These are phyloP conservation scores for Daldinia loculata DNA, from an alignment of 495 filamentous ascomycete genomes.

Conservation along the genomic window DNA sequence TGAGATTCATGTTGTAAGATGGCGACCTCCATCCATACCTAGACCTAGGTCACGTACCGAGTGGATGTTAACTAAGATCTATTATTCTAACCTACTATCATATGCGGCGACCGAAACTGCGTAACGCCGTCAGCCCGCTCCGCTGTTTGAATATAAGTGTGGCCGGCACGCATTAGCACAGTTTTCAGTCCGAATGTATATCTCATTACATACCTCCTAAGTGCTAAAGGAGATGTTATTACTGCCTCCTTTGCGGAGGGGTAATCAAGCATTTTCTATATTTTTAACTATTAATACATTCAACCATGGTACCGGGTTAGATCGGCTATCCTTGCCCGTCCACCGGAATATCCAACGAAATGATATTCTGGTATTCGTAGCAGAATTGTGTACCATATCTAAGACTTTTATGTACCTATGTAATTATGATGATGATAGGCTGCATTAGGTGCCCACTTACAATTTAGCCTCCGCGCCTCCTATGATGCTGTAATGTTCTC, in stretches of 20 bases:
- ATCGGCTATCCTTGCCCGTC: conserved; percentile 12
- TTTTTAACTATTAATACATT: neutral
- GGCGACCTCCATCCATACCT: conserved; percentile 15
- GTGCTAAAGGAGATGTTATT: neutral
- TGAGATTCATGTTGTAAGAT: conserved; percentile 26
- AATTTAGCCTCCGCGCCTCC: neutral
- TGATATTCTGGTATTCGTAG: neutral
- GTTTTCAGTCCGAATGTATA: neutral
- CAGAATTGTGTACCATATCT: neutral
- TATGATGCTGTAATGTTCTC: conserved; percentile 1
- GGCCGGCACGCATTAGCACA: neutral
- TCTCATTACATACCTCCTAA: neutral
- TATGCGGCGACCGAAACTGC: neutral
- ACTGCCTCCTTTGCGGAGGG: neutral
- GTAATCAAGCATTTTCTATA: neutral
- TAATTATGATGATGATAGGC: conserved; percentile 4
- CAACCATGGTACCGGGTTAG: conserved; percentile 4
- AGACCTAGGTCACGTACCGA: neutral
- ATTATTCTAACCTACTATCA: neutral
- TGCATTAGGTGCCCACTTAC: conserved; percentile 7
- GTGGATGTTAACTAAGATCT: neutral
- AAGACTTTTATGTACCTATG: conserved; percentile 5
- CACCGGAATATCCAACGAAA: conserved; percentile 17
- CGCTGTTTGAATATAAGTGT: neutral
- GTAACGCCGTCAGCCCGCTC: neutral